These are phyloP conservation scores for Diaporthe nobilis DNA, from an alignment of 2,329 filamentous ascomycete species.

Conservation along the genomic window DNA sequence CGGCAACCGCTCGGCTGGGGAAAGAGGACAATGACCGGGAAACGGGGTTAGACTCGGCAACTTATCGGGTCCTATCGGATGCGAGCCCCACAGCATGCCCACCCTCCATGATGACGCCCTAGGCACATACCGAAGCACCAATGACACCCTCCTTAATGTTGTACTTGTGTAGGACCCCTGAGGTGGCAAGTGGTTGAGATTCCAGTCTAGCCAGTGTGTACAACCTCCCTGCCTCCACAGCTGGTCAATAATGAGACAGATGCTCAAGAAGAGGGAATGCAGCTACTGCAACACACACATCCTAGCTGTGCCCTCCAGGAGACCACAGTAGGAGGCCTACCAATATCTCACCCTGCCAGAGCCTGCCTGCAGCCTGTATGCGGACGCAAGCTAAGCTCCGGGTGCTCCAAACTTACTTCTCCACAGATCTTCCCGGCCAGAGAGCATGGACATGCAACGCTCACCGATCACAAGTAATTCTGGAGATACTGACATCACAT, in stretches of 20 bases:
- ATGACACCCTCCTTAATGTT: background rate
- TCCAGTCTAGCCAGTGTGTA: no score
- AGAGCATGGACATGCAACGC: background rate
- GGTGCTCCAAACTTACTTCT: constrained; percentile 3
- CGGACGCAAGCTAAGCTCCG: constrained; percentile 17
- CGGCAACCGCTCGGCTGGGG: background rate
- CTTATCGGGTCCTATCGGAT: constrained; percentile 38
- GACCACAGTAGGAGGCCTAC: background rate
- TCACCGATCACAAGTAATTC: background rate
- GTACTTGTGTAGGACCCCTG: background rate
- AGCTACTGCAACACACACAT: no score
- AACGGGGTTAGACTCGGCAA: constrained; percentile 14
- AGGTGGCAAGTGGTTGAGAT: no score
- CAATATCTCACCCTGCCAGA: background rate
- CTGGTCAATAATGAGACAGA: background rate
- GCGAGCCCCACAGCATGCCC: background rate
- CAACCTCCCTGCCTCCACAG: no score
- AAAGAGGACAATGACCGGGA: background rate
- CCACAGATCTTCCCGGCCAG: background rate
- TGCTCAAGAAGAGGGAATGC: background rate
- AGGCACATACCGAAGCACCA: background rate
- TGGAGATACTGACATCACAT: constrained; percentile 20
- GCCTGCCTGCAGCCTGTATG: background rate
- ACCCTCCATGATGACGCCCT: background rate
- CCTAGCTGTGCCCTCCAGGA: background rate